Evolutionary conservation across 495 filamentous ascomycete genomes (phyloP), one percentile per base, ranked within the genome.

Genomic region (Neurospora sp.): DNA sequence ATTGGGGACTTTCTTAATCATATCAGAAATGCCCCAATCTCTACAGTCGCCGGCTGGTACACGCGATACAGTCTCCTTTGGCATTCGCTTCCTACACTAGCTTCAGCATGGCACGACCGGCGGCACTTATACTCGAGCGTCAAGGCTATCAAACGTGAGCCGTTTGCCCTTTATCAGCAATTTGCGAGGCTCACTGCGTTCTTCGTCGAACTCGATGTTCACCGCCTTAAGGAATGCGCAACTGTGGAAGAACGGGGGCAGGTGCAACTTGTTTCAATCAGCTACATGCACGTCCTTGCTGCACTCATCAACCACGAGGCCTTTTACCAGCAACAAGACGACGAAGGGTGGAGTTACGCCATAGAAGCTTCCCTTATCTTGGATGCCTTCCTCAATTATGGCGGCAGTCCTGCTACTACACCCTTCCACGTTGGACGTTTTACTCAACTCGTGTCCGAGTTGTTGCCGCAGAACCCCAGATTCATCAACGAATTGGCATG

Each of bases 401-500:
- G 75, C 46, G 71, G 70, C 3, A 70, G 60, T 37, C 71, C 44
- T 5, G 74, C 72, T 37, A 74, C 76, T 12, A 54, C 76, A 7
- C 40, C 80, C n/a, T 35, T 70, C 6, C 49, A 75, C 16, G 5
- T 79, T 60, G 72, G 71, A 23, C 44, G 76, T 16, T 78, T 87
- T 31, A 80, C 82, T 8, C 76, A 79, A 49, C 69, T 76, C 11
- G 79, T 84, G 42, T 72, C 78, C 10, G 74, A 73, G 37, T 77
- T 80, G 11, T 75, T 86, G 37, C 73, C 79, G 2, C 80, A 77
- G 27, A 84, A 76, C 54, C 85, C 86, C 5, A 84, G 80, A 74
- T 74, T 85, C 23, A 80, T 83, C 46, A 86, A 87, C 23, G 78
- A 79, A 38, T 74, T 89, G 16, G 80, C 75, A 5, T 78, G 80